phyloP scores from a whole-genome alignment of 371 early-diverging fungal genomes.

The Mucor mucedo region DNA sequence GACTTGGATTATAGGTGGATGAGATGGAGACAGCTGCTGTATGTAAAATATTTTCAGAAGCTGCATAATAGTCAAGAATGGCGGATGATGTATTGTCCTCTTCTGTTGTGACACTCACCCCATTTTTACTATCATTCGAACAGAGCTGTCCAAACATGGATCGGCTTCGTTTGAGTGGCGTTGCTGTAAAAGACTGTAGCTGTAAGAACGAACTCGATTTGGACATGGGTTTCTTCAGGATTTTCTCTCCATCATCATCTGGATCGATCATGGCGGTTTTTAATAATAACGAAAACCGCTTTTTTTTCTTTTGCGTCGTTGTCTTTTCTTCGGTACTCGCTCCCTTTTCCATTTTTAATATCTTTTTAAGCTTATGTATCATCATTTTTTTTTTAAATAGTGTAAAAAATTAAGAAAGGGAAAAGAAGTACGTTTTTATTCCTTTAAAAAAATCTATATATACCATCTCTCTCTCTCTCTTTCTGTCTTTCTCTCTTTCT shows the following conservation, averaged over 20 bases:
- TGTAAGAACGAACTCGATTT: constrained; percentile 25
- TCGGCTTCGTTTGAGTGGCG: constrained; percentile 11
- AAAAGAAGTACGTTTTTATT: no score
- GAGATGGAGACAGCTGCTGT: constrained; percentile 21
- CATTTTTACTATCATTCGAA: neutral
- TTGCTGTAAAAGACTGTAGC: constrained; percentile 3
- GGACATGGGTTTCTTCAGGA: constrained; percentile 5
- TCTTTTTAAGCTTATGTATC: constrained; percentile 3
- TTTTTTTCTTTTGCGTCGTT: neutral
- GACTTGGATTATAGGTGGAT: constrained; percentile 4
- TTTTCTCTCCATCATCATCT: neutral
- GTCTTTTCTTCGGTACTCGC: neutral
- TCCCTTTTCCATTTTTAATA: constrained; percentile 1
- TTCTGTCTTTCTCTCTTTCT: neutral
- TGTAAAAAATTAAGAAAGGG: no score
- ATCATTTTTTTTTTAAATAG: neutral
- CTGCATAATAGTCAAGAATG: neutral
- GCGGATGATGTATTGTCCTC: neutral
- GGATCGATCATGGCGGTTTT: constrained; percentile 8
- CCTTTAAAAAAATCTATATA: neutral
- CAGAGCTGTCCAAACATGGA: constrained; percentile 23
- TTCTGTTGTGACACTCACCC: neutral
- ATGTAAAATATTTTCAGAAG: constrained; percentile 9
- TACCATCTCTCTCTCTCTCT: no score
- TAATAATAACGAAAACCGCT: neutral